phyloP scores from a whole-genome alignment of 768 basidiomycete genomes.

The Lentinula sp. region DNA sequence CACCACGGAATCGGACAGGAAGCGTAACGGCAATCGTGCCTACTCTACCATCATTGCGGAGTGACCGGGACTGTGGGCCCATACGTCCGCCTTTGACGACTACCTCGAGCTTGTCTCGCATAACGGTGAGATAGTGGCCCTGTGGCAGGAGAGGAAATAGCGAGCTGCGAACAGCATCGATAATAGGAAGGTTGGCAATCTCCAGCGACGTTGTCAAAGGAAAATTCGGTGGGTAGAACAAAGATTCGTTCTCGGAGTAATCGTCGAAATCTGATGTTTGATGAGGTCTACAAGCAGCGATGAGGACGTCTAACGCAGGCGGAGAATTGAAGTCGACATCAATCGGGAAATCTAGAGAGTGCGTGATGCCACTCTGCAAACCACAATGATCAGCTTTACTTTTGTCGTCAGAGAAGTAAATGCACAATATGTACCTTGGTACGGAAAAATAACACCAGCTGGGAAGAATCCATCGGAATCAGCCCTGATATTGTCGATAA shows the following conservation, averaged over 20 bases:
- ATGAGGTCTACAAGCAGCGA: conserved; percentile 67
- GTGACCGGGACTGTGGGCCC: conserved; percentile 44
- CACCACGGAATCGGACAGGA: conserved; percentile 70
- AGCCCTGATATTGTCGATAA: conserved; percentile 64
- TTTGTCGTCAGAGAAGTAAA: not conserved
- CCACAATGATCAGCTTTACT: conserved; percentile 5
- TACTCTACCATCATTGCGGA: conserved; percentile 59
- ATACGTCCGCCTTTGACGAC: conserved; percentile 55
- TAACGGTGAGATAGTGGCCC: conserved; percentile 64
- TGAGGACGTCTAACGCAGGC: conserved; percentile 72
- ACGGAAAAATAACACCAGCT: conserved; percentile 71
- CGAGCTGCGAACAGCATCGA: conserved; percentile 65
- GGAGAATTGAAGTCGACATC: conserved; percentile 70
- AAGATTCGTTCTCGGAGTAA: conserved; percentile 56
- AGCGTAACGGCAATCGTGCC: conserved; percentile 72
- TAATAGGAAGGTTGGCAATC: conserved; percentile 74
- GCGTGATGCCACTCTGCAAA: conserved; percentile 65
- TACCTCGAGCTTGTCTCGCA: conserved; percentile 68
- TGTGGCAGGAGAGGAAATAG: conserved; percentile 67
- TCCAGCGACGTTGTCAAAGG: conserved; percentile 74
- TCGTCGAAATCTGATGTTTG: conserved; percentile 46
- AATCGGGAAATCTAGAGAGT: conserved; percentile 78
- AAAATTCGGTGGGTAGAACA: conserved; percentile 68
- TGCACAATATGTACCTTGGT: conserved; percentile 48
- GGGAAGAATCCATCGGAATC: conserved; percentile 63